Base-by-base conservation (phyloP, 345 rosid genomes). In the Hibiscus mutabilis region DNA sequence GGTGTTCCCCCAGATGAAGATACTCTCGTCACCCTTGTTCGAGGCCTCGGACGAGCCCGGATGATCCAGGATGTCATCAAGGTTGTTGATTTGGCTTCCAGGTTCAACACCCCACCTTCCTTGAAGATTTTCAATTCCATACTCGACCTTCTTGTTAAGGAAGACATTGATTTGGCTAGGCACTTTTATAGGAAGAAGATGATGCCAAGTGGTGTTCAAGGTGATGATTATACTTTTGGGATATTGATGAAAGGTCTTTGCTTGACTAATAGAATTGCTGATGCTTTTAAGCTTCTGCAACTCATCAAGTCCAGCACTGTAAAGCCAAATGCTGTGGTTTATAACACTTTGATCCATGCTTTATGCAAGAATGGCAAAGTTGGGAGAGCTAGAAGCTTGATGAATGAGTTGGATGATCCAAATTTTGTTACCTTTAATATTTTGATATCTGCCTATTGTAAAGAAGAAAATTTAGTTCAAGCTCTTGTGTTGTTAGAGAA, bases 161-260 rank as follows among this genome's bases (percentile, higher is more conserved):
- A 56, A 56, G 29, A 56, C 3, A 56, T 94, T 74, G 97, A 91
- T 81, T 76, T 91, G 80, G 98, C 97, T 16, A 87, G 91, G 76
- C 77, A 60, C 79, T 94, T 91, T 70, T 91, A 86, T 65, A 87
- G 89, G 80, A 79, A 79, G 69, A 85, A 86, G 80, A 94, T 90
- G 98, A 86, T 90, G 91, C 78, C 78, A 21, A 72, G 66, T 74
- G 89, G 92, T 18, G 76, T 91, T 24, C 75, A 79, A 6, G 93
- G 96, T 73, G 98, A 93, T 80, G 87, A 83, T 60, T 93, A 88
- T 70, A 94, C 98, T 7, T 90, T 79, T 9, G 97, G 91, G 60
- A 94, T 94, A 70, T 78, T 94, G 60, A 88, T 91, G 96, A 91
- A 91, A 76, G 98, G 98, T 27, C 91, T 91, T 81, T 91, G 96